Percentiles rank a stretch among this genome's conserved stretches.
These are phyloP conservation scores for Rasamsonia emersonii DNA, from an alignment of 2,329 filamentous ascomycete genomes.

Conservation along the genomic window DNA sequence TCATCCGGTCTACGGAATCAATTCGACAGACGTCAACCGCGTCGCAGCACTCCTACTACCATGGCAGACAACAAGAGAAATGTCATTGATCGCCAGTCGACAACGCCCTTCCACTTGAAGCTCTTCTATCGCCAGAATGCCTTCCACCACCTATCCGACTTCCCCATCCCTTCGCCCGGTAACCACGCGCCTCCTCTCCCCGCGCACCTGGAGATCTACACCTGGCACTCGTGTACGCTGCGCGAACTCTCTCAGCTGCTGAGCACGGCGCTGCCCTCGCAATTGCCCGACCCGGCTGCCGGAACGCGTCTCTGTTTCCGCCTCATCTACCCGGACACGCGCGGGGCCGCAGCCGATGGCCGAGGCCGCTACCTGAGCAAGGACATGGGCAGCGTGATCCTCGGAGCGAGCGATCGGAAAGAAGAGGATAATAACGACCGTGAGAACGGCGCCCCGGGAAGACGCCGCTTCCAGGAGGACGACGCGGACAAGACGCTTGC, in stretches of 20 bases:
- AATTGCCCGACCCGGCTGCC: slow-evolving; percentile 64
- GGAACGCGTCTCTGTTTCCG: slow-evolving; percentile 84
- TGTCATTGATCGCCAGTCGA: slow-evolving; percentile 62
- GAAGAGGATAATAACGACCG: slow-evolving; percentile 31
- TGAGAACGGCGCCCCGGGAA: slow-evolving; percentile 22
- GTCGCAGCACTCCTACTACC: too few relatives aligned
- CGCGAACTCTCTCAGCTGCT: slow-evolving; percentile 73
- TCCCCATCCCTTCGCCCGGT: slow-evolving; percentile 22
- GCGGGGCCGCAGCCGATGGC: slow-evolving; percentile 29
- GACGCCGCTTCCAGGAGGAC: slow-evolving; percentile 33
- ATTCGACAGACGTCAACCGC: too few relatives aligned
- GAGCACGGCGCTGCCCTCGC: slow-evolving; percentile 55
- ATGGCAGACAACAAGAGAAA: slow-evolving; percentile 28
- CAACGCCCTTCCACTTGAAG: slow-evolving; percentile 74
- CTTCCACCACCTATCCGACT: slow-evolving; percentile 52
- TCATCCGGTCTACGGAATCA: too few relatives aligned
- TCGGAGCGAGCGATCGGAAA: slow-evolving; percentile 43
- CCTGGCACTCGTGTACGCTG: slow-evolving; percentile 74
- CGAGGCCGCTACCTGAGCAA: slow-evolving; percentile 63
- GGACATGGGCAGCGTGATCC: slow-evolving; percentile 73
- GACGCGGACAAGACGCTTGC: slow-evolving; percentile 65
- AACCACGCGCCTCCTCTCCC: slow-evolving; percentile 56
- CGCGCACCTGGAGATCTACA: slow-evolving; percentile 70
- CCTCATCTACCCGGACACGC: slow-evolving; percentile 72
- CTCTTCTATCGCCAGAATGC: slow-evolving; percentile 70